Percentiles rank a stretch among this genome's conserved stretches.
Evolutionary conservation across 495 filamentous ascomycete species (phyloP).

Genomic region (Penicillium goetzii): DNA sequence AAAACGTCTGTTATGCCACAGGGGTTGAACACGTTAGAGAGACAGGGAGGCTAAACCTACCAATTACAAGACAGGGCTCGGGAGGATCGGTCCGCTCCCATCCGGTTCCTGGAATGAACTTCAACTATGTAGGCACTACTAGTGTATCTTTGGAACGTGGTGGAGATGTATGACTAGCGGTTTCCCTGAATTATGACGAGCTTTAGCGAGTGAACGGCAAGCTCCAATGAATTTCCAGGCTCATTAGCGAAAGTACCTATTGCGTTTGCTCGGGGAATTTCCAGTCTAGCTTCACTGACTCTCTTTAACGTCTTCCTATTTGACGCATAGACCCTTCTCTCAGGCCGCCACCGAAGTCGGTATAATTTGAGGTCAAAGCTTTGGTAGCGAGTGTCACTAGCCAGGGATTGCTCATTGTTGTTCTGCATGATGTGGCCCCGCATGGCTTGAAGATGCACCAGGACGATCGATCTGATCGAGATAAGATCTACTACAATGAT

Average conservation of each 20-base stretch:
- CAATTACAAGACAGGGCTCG: background rate
- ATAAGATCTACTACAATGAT: background rate
- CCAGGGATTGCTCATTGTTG: no score
- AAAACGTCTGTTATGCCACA: background rate
- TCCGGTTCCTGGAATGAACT: background rate
- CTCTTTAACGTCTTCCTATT: background rate
- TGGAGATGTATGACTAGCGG: no score
- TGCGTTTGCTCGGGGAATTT: no score
- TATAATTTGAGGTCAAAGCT: background rate
- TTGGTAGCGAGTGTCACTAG: background rate
- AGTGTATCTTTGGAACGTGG: no score
- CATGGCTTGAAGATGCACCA: background rate
- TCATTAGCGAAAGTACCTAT: no score
- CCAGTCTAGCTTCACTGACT: background rate
- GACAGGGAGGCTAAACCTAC: background rate
- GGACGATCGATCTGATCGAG: background rate
- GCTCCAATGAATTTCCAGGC: no score
- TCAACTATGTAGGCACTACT: no score
- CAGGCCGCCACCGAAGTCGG: background rate
- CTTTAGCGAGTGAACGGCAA: no score
- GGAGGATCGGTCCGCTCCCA: background rate
- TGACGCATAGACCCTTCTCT: background rate
- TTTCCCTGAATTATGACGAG: no score
- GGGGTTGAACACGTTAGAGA: background rate
- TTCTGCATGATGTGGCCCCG: background rate